Evolutionary conservation across 352 stramenopile genomes (phyloP).

Genomic region (Globisporangium acanthophoron): DNA sequence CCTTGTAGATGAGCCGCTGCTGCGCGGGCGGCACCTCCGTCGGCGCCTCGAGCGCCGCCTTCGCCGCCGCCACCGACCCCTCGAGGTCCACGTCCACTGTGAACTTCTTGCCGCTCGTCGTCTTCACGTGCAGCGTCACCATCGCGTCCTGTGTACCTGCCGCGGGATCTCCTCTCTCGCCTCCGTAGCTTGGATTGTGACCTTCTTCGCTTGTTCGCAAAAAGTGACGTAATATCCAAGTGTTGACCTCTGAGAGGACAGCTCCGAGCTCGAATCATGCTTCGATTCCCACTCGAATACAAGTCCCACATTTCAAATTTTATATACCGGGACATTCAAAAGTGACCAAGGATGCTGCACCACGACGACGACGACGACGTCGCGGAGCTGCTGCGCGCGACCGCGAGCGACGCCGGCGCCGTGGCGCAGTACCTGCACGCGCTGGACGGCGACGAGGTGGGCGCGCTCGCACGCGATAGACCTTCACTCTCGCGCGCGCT

Average conservation of each 20-base stretch:
- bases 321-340: no score
- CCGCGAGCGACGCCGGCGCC: conserved; percentile 48
- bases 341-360: conserved; percentile 3
- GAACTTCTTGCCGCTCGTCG: conserved; percentile 76
- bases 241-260: no score
- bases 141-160: conserved; percentile 15
- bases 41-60: conserved; percentile 57
- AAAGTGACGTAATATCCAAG: no score
- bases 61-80: conserved; percentile 67
- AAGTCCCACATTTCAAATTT: no score
- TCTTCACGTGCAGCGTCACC: conserved; percentile 82
- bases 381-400: conserved; percentile 53
- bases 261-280: no score
- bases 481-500: background rate
- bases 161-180: background rate
- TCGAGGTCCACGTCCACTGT: conserved; percentile 69
- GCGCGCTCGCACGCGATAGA: background rate
- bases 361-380: conserved; percentile 19
- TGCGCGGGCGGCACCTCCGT: conserved; percentile 69
- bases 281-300: no score
- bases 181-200: no score
- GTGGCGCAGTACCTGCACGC: conserved; percentile 54
- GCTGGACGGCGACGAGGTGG: conserved; percentile 58
- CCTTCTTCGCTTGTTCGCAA: no score
- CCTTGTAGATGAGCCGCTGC: conserved; percentile 88